These are phyloP conservation scores for Kazachstania martiniae DNA, from an alignment of 805 yeast genomes.

Conservation along the genomic window DNA sequence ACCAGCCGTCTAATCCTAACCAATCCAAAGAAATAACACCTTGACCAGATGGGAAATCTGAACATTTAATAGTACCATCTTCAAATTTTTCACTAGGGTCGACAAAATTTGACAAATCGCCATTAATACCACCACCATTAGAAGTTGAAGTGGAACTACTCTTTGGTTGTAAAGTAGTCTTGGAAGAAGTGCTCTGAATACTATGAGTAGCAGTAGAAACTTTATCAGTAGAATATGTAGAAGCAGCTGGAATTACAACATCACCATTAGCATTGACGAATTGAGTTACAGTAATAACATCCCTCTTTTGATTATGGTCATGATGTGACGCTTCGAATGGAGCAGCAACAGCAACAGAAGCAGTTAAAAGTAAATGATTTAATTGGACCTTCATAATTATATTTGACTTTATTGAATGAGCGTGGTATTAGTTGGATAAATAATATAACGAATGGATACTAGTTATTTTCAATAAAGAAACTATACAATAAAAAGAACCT, in stretches of 20 bases:
- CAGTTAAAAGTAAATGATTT: too few species aligned
- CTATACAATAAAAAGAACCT: too few species aligned
- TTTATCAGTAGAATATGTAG: conserved; percentile 22
- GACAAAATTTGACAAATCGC: conserved; percentile 47
- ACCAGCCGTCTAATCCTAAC: conserved; percentile 44
- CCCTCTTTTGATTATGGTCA: conserved; percentile 18
- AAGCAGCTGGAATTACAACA: conserved; percentile 16
- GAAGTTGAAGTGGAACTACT: conserved; percentile 8
- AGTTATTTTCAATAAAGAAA: too few species aligned
- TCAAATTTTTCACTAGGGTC: conserved; percentile 48
- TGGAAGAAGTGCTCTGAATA: background rate
- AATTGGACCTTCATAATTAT: too few species aligned
- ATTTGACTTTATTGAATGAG: too few species aligned
- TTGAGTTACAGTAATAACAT: conserved; percentile 24
- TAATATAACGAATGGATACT: too few species aligned
- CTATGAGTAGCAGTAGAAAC: conserved; percentile 7
- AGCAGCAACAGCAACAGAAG: conserved; percentile 10
- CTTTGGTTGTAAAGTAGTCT: conserved; percentile 7
- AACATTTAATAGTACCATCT: conserved; percentile 64
- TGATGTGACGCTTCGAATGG: conserved; percentile 13
- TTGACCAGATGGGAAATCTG: conserved; percentile 61
- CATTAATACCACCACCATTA: conserved; percentile 27
- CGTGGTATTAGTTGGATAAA: too few species aligned
- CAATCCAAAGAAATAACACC: conserved; percentile 56
- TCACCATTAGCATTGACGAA: conserved; percentile 22